Evolutionary conservation across 495 filamentous ascomycete genomes (phyloP), one percentile per base, ranked within the genome.

Genomic region (Penicillium manginii): DNA sequence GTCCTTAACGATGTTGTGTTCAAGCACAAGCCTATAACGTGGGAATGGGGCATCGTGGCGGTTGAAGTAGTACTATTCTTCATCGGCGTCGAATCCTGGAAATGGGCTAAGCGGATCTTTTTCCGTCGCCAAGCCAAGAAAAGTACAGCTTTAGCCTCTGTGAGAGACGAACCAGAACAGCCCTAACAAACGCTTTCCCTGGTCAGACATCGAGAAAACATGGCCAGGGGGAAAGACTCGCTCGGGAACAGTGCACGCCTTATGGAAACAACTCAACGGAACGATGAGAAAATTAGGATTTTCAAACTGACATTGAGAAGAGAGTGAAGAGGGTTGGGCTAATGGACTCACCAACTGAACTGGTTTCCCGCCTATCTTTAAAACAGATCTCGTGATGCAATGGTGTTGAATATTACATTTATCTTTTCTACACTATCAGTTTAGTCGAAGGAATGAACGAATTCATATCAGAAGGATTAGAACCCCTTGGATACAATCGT

Each of bases 41-140:
- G 88, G 88, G 88, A 90, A 69, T 90, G 88, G 88, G 80, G 72
- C 4, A 79, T 90, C 61, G 86, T 78, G 22, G 67, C 90, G 58
- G 70, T 85, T 12, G 83, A 82, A 46, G 78, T 82, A 0, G 61
- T 78, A 4, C 58, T 90, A 11, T 90, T 90, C 73, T 83, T 90
- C 60, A 60, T 73, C 4, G 87, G 86, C 7, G 76, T 86, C 18
- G 88, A 91, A 73, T 49, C 62, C 18, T 91, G 87, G 86, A 89
- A 90, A 75, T 87, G 79, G 74, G 77, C 64, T 22, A 91, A 91
- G 71, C 73, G 88, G 26, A 60, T 73, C 33, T 80, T 67, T 43
- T 80, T 82, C 79, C 72, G 77, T 22, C 68, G 70, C 6, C 65
- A 65, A 62, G 69, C 53, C 8, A 48, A 52, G 15, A 59, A 50